These are phyloP conservation scores for Solanum boliviense DNA, from an alignment of 257 asterid genomes.

Conservation along the genomic window DNA sequence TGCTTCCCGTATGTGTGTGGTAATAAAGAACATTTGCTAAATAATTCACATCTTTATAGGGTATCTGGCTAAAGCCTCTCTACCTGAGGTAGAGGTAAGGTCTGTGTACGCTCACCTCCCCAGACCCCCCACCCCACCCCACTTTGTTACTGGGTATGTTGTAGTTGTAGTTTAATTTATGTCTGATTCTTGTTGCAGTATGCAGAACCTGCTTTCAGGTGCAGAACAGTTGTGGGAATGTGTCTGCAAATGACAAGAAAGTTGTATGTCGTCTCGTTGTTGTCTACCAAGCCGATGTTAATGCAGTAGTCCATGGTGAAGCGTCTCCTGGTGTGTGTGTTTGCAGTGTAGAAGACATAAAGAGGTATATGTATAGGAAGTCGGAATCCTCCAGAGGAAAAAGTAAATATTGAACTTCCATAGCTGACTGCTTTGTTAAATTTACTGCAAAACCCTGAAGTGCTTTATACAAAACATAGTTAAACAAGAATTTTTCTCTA, in stretches of 20 bases:
- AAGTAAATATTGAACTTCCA: not conserved
- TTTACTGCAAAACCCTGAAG: not conserved
- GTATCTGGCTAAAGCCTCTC: not conserved
- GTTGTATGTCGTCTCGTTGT: constrained; percentile 62
- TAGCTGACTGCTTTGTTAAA: not conserved
- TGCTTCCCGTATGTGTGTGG: not conserved
- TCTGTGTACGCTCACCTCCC: not conserved
- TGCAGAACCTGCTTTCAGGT: constrained; percentile 53
- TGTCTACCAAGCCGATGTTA: constrained; percentile 47
- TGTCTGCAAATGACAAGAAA: constrained; percentile 51
- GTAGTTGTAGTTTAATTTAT: not conserved
- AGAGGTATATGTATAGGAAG: not conserved
- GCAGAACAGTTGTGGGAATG: constrained; percentile 51
- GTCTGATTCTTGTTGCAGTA: constrained; percentile 36
- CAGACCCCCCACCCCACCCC: not conserved
- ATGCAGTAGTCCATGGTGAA: constrained; percentile 47
- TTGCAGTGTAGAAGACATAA: not conserved
- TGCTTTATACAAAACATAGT: not conserved
- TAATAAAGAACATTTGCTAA: not conserved
- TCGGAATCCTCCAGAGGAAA: not conserved
- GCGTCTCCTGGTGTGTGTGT: constrained; percentile 10
- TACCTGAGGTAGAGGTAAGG: not conserved
- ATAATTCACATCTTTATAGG: not conserved
- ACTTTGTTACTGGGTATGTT: not conserved
- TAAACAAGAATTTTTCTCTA: not conserved